These are phyloP conservation scores for Ambrosia trifida DNA, from an alignment of 129 eudicot genomes.

Conservation along the genomic window DNA sequence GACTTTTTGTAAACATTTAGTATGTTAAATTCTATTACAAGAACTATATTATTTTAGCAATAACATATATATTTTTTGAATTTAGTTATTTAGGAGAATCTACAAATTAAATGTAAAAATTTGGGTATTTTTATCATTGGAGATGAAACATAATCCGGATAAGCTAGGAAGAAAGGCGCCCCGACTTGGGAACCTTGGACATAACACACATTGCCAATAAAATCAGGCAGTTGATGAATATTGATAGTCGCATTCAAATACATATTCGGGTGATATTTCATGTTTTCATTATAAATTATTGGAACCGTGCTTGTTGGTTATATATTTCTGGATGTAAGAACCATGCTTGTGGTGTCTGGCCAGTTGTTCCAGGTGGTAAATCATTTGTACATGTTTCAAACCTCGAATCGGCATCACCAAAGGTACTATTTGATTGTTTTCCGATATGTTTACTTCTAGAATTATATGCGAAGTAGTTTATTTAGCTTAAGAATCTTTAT, in stretches of 20 bases:
- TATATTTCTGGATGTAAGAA: too few species aligned
- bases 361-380: too few species aligned
- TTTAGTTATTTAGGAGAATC: neutral
- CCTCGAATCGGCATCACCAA: too few species aligned
- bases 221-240: slow-evolving; percentile 62
- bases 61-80: neutral
- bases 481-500: too few species aligned
- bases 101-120: neutral
- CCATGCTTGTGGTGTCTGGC: too few species aligned
- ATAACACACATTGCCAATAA: slow-evolving; percentile 77
- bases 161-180: slow-evolving; percentile 48
- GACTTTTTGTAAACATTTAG: neutral
- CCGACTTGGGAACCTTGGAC: slow-evolving; percentile 74
- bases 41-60: neutral
- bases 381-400: too few species aligned
- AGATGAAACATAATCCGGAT: neutral
- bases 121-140: neutral
- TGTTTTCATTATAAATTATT: neutral
- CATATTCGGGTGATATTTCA: slow-evolving; percentile 55
- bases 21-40: neutral
- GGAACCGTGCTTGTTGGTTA: neutral
- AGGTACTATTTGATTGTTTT: too few species aligned
- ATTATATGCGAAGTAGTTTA: too few species aligned
- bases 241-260: slow-evolving; percentile 49
- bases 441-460: too few species aligned